These are phyloP conservation scores for Leccinellum albellum DNA, from an alignment of 768 basidiomycete species.

Conservation along the genomic window DNA sequence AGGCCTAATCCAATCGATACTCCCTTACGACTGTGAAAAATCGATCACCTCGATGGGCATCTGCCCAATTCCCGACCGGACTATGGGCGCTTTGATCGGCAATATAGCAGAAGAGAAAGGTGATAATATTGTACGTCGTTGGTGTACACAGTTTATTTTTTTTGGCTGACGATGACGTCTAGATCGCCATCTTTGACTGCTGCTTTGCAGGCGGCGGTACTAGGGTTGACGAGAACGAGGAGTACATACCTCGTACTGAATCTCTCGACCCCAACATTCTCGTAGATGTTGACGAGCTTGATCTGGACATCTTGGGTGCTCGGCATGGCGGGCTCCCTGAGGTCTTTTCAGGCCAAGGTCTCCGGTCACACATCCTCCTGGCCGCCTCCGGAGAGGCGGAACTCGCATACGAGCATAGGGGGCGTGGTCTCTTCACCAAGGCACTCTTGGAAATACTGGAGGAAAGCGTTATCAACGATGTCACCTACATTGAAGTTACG, in stretches of 20 bases:
- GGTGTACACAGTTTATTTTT: neutral
- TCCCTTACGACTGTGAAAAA: slow-evolving; percentile 33
- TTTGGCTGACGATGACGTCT: neutral
- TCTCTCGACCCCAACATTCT: slow-evolving; percentile 1
- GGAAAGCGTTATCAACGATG: neutral
- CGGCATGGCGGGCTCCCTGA: slow-evolving; percentile 10
- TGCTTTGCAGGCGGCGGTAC: slow-evolving; percentile 40
- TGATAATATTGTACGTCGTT: slow-evolving; percentile 39
- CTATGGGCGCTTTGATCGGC: slow-evolving; percentile 36
- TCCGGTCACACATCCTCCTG: slow-evolving; percentile 38
- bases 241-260: slow-evolving; percentile 5
- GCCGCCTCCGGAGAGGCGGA: slow-evolving; percentile 41
- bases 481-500: slow-evolving; percentile 26
- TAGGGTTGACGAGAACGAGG: slow-evolving; percentile 10
- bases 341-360: slow-evolving; percentile 26
- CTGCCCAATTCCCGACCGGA: slow-evolving; percentile 42
- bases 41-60: slow-evolving; percentile 2
- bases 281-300: slow-evolving; percentile 12
- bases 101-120: slow-evolving; percentile 37
- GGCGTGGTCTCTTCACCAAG: slow-evolving; percentile 24
- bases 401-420: slow-evolving; percentile 24
- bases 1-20: slow-evolving; percentile 23
- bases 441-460: slow-evolving; percentile 18
- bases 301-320: slow-evolving; percentile 23
- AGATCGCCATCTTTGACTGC: slow-evolving; percentile 47